These are phyloP conservation scores for Alternaria viburni DNA, from an alignment of 2,329 filamentous ascomycete genomes.

Conservation along the genomic window DNA sequence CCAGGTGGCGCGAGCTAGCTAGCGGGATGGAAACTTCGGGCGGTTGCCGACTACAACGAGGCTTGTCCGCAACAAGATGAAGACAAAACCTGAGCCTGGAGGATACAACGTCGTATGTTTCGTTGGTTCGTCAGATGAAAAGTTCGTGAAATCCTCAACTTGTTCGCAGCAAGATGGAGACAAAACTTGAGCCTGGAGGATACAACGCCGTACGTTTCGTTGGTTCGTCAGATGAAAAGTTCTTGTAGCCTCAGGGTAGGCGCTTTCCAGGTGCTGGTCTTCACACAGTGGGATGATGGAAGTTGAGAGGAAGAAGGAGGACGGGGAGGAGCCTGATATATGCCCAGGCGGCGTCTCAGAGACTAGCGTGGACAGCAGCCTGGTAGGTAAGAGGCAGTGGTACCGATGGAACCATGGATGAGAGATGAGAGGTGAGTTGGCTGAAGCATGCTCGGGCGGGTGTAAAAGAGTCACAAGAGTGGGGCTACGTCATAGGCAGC, in stretches of 20 bases:
- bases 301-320: neutral
- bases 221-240: neutral
- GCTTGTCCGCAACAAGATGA: neutral
- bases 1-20: conserved; percentile 5
- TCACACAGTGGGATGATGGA: neutral
- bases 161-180: neutral
- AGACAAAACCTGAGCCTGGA: neutral
- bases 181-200: neutral
- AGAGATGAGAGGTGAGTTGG: neutral
- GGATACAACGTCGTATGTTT: neutral
- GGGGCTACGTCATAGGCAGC: neutral
- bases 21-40: neutral
- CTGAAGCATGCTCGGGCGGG: neutral
- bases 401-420: neutral
- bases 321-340: neutral
- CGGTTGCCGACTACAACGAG: neutral
- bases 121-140: neutral
- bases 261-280: neutral
- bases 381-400: too few relatives aligned
- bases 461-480: neutral
- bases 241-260: neutral
- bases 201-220: neutral
- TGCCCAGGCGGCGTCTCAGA: neutral
- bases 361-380: too few relatives aligned
- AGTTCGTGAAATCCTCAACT: neutral